phyloP scores from a whole-genome alignment of 176 grass and related monocot genomes.

The Paspalum vaginatum region DNA sequence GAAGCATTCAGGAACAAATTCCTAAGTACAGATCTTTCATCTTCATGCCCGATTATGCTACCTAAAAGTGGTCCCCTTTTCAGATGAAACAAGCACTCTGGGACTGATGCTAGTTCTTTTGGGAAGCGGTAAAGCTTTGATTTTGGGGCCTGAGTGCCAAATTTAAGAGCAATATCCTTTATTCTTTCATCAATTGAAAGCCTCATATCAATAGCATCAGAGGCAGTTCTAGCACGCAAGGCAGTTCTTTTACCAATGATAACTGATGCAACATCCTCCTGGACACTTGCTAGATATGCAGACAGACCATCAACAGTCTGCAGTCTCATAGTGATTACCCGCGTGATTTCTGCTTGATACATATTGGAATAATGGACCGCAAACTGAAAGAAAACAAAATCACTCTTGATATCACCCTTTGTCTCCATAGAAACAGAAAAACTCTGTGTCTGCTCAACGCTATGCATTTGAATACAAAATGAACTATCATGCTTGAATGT shows the following conservation, averaged over 20 bases:
- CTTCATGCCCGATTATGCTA: slow-evolving; percentile 93
- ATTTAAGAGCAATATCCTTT: slow-evolving; percentile 86
- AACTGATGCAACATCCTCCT: slow-evolving; percentile 73
- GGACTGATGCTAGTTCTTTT: slow-evolving; percentile 78
- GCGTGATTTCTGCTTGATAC: slow-evolving; percentile 82
- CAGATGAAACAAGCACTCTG: slow-evolving; percentile 94
- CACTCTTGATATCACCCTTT: slow-evolving; percentile 78
- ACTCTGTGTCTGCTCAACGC: slow-evolving; percentile 86
- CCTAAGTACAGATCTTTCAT: slow-evolving; percentile 90
- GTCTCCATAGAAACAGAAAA: slow-evolving; percentile 95
- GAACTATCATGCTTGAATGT: slow-evolving; percentile 90
- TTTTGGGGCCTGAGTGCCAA: slow-evolving; percentile 80
- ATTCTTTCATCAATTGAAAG: slow-evolving; percentile 85
- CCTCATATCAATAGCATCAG: slow-evolving; percentile 71
- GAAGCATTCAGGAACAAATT: slow-evolving; percentile 85
- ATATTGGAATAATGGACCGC: slow-evolving; percentile 81
- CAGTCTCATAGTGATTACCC: slow-evolving; percentile 81
- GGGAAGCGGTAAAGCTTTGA: slow-evolving; percentile 84
- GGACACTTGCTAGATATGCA: slow-evolving; percentile 72
- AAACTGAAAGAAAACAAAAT: slow-evolving; percentile 97
- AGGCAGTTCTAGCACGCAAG: slow-evolving; percentile 61
- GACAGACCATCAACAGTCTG: slow-evolving; percentile 80
- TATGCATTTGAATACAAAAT: slow-evolving; percentile 92
- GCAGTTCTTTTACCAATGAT: slow-evolving; percentile 82
- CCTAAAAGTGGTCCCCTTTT: slow-evolving; percentile 95